Evolutionary conservation across 2,329 filamentous ascomycete species (phyloP).

Genomic region (Capronia epimyces): DNA sequence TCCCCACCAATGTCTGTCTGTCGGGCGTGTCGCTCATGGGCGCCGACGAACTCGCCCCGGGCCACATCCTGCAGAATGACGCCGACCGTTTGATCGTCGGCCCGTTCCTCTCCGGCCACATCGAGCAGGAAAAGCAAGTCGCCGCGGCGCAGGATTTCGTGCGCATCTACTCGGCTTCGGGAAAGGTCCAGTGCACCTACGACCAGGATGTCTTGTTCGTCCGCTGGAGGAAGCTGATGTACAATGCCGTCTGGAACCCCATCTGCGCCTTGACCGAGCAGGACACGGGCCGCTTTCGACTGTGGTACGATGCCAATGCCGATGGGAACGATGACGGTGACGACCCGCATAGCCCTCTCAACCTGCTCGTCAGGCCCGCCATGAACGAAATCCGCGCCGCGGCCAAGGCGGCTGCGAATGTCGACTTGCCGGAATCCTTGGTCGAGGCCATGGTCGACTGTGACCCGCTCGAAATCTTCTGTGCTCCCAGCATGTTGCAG

Average conservation of each 20-base stretch:
- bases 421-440: slow-evolving; percentile 41
- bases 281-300: slow-evolving; percentile 48
- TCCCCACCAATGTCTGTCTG: slow-evolving; percentile 50
- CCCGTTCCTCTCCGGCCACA: slow-evolving; percentile 29
- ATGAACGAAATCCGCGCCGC: slow-evolving; percentile 45
- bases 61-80: slow-evolving; percentile 50
- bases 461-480: slow-evolving; percentile 46
- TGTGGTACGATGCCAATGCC: slow-evolving; percentile 41
- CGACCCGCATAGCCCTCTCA: slow-evolving; percentile 32
- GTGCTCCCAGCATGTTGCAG: slow-evolving; percentile 52
- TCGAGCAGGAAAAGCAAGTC: slow-evolving; percentile 13
- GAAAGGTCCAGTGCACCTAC: slow-evolving; percentile 42
- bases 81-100: slow-evolving; percentile 49
- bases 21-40: slow-evolving; percentile 52
- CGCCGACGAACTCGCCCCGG: slow-evolving; percentile 45
- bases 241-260: slow-evolving; percentile 50
- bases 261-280: slow-evolving; percentile 49
- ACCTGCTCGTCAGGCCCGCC: slow-evolving; percentile 47
- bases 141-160: slow-evolving; percentile 42
- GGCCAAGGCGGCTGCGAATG: slow-evolving; percentile 42
- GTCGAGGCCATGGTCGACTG: slow-evolving; percentile 45
- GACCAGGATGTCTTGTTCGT: slow-evolving; percentile 32
- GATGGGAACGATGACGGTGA: no score
- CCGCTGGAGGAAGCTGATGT: slow-evolving; percentile 43
- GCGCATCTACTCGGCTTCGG: slow-evolving; percentile 44